A percentile compares a stretch with the other conserved stretches of the same genome.
These are phyloP conservation scores for Leccinum subtestaceum DNA, from an alignment of 768 basidiomycete genomes.

Conservation along the genomic window DNA sequence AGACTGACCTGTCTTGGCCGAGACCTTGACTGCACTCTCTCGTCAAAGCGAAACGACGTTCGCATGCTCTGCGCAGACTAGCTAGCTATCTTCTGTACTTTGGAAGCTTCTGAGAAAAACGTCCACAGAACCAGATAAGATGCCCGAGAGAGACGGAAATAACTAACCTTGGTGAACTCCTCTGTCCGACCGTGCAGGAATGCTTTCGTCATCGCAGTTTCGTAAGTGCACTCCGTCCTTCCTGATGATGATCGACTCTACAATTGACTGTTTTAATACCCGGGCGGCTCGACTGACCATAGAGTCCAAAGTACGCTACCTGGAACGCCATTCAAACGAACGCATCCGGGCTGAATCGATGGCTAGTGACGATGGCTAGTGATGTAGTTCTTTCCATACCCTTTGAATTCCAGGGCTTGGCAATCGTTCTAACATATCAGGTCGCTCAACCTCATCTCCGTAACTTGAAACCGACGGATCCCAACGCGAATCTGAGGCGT, in stretches of 20 bases:
- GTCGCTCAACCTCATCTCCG: constrained; percentile 91
- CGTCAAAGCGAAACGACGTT: constrained; percentile 78
- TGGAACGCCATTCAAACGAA: constrained; percentile 99
- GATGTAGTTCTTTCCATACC: constrained; percentile 92
- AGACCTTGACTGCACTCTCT: constrained; percentile 87
- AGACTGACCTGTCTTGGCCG: constrained; percentile 79
- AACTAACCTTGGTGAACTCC: constrained; percentile 73
- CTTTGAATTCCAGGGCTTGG: constrained; percentile 89
- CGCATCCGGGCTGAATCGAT: constrained; percentile 84
- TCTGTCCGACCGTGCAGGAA: constrained; percentile 95
- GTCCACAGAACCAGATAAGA: constrained; percentile 41
- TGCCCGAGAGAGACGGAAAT: not conserved
- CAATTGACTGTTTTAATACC: not conserved
- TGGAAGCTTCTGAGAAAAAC: constrained; percentile 79
- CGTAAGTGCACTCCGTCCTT: constrained; percentile 91
- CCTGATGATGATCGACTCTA: constrained; percentile 38
- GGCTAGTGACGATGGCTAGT: constrained; percentile 66
- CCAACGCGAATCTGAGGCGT: constrained; percentile 81
- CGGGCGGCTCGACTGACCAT: constrained; percentile 47
- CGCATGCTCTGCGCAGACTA: constrained; percentile 79
- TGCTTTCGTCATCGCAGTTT: constrained; percentile 97
- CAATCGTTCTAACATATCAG: constrained; percentile 98
- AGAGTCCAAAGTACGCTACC: constrained; percentile 90
- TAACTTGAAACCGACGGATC: constrained; percentile 61
- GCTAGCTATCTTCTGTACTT: constrained; percentile 68